Conservation (phyloP, 164 flowering plant species). For the Taxillus chinensis region DNA sequence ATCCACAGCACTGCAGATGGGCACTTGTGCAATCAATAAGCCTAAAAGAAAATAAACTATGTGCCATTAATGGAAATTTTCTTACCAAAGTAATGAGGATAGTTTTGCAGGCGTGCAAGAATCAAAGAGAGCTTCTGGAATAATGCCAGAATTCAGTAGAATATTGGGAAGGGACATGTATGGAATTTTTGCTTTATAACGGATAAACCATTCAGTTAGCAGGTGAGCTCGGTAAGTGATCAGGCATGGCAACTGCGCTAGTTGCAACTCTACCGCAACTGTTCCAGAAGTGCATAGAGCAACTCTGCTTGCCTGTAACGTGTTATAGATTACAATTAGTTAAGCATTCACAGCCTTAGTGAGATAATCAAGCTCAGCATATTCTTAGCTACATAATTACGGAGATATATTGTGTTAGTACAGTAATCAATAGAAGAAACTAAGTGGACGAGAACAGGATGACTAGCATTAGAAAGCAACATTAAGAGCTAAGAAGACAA, state of each 20-base stretch:
- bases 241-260: conserved; percentile 79
- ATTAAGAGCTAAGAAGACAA: too few species aligned
- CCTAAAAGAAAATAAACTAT: neutral
- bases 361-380: too few species aligned
- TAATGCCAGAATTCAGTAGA: conserved; percentile 57
- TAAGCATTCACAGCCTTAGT: too few species aligned
- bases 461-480: too few species aligned
- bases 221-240: conserved; percentile 86
- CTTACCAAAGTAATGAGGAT: conserved; percentile 45
- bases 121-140: conserved; percentile 83
- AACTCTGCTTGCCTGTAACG: conserved; percentile 73
- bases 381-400: too few species aligned
- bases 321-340: neutral
- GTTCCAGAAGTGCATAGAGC: conserved; percentile 93
- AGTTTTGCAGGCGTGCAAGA: conserved; percentile 56
- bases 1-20: too few species aligned
- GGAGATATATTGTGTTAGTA: too few species aligned
- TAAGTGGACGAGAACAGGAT: too few species aligned
- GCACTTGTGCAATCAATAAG: too few species aligned
- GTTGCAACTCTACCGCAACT: conserved; percentile 82
- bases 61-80: neutral
- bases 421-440: too few species aligned
- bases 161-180: conserved; percentile 89
- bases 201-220: conserved; percentile 73
- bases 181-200: conserved; percentile 58